Percentiles rank a stretch among this genome's conserved stretches.
Evolutionary conservation across 2,329 filamentous ascomycete species (phyloP).

Genomic region (Aspergillus felis): DNA sequence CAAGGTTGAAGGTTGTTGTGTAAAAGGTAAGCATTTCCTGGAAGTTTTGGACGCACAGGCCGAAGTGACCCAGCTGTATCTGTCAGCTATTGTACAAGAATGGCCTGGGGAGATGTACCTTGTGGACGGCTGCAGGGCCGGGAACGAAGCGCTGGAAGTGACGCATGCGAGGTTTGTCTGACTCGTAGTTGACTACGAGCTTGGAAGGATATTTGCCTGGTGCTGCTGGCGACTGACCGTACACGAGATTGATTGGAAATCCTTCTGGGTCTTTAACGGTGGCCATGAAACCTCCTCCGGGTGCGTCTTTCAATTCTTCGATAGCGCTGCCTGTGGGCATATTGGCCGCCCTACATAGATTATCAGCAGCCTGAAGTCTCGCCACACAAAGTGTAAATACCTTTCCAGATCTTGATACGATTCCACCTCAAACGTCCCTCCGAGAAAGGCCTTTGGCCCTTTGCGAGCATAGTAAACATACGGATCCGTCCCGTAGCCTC

Average conservation of each 20-base stretch:
- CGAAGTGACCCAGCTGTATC: slow-evolving; percentile 26
- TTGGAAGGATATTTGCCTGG: slow-evolving; percentile 15
- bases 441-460: slow-evolving; percentile 26
- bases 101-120: slow-evolving; percentile 14
- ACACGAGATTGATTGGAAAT: slow-evolving; percentile 39
- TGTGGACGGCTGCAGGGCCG: slow-evolving; percentile 30
- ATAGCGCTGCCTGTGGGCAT: slow-evolving; percentile 29
- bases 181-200: slow-evolving; percentile 24
- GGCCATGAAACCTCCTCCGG: slow-evolving; percentile 38
- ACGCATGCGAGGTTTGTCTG: slow-evolving; percentile 24
- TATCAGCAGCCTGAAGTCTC: background rate
- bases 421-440: slow-evolving; percentile 44
- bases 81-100: background rate
- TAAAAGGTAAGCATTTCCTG: slow-evolving; percentile 24
- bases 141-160: slow-evolving; percentile 27
- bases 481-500: slow-evolving; percentile 16
- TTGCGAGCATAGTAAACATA: slow-evolving; percentile 21
- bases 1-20: slow-evolving; percentile 28
- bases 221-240: slow-evolving; percentile 30
- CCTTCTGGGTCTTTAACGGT: slow-evolving; percentile 40
- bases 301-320: slow-evolving; percentile 31
- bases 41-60: slow-evolving; percentile 25
- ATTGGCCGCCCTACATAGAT: slow-evolving; percentile 10
- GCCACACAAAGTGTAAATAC: slow-evolving; percentile 11
- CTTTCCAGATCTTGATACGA: slow-evolving; percentile 41